These are phyloP conservation scores for Ganoderma leucocontextum DNA, from an alignment of 1,284 basidiomycete genomes.

Conservation along the genomic window DNA sequence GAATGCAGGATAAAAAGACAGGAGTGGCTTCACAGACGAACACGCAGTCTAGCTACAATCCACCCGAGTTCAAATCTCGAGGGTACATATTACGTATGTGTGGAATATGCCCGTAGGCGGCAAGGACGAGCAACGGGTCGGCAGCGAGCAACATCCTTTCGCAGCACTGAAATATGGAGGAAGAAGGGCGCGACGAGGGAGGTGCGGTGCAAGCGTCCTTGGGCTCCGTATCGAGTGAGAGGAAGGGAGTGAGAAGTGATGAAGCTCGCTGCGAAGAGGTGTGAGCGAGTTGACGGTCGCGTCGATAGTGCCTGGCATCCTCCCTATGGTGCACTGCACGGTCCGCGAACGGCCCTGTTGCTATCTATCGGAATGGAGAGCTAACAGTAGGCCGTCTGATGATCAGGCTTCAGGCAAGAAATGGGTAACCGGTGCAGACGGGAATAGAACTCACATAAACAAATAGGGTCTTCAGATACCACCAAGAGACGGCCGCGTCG, in stretches of 20 bases:
- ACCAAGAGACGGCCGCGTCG: slow-evolving; percentile 26
- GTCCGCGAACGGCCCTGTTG: no score
- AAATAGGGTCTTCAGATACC: not conserved
- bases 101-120: not conserved
- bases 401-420: no score
- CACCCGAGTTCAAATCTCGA: no score
- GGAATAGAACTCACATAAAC: not conserved
- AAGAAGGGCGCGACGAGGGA: not conserved
- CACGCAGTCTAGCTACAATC: no score
- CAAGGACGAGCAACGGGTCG: not conserved
- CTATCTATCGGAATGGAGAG: no score
- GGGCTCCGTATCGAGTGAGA: not conserved
- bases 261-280: not conserved
- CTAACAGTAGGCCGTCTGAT: not conserved
- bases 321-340: no score
- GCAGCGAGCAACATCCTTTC: not conserved
- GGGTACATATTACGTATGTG: no score
- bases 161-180: not conserved
- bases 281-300: not conserved
- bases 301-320: not conserved
- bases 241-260: not conserved
- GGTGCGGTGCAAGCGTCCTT: not conserved
- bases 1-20: no score
- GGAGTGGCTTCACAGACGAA: no score
- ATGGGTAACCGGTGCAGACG: not conserved